phyloP scores from a whole-genome alignment of 2,329 filamentous ascomycete genomes.

The Colletotrichum liriopes region DNA sequence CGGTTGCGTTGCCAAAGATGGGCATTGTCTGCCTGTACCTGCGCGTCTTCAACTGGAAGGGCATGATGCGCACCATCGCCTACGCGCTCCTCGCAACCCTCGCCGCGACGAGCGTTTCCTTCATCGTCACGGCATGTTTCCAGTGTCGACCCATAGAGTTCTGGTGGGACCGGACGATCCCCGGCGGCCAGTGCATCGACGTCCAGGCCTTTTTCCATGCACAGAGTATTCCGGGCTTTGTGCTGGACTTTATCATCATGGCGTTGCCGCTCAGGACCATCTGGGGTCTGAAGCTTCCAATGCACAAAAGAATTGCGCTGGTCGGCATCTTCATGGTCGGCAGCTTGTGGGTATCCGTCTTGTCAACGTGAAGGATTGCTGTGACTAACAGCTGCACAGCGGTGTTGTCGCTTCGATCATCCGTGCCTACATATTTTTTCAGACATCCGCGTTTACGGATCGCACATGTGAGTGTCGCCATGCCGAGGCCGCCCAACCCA shows the following conservation, averaged over 20 bases:
- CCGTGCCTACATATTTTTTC: constrained; percentile 35
- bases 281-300: constrained; percentile 48
- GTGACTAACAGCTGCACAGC: constrained; percentile 3
- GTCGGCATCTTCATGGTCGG: constrained; percentile 48
- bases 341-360: constrained; percentile 46
- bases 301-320: constrained; percentile 47
- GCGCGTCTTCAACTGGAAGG: constrained; percentile 50
- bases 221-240: constrained; percentile 44
- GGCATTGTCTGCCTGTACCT: constrained; percentile 51
- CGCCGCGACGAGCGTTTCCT: constrained; percentile 45
- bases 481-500: rapidly evolving
- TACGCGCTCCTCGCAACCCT: constrained; percentile 44
- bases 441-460: constrained; percentile 34
- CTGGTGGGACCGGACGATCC: constrained; percentile 50
- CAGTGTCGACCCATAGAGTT: constrained; percentile 57
- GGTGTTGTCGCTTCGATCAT: constrained; percentile 38
- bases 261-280: constrained; percentile 48
- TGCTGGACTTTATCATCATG: constrained; percentile 49
- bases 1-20: constrained; percentile 49
- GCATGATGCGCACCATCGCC: constrained; percentile 43
- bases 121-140: constrained; percentile 48
- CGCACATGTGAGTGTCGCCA: constrained; percentile 18
- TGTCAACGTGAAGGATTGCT: no score
- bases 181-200: constrained; percentile 53
- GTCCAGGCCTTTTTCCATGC: constrained; percentile 48